phyloP scores from a whole-genome alignment of 2,329 filamentous ascomycete genomes.

The Reticulascus tulasneorum region DNA sequence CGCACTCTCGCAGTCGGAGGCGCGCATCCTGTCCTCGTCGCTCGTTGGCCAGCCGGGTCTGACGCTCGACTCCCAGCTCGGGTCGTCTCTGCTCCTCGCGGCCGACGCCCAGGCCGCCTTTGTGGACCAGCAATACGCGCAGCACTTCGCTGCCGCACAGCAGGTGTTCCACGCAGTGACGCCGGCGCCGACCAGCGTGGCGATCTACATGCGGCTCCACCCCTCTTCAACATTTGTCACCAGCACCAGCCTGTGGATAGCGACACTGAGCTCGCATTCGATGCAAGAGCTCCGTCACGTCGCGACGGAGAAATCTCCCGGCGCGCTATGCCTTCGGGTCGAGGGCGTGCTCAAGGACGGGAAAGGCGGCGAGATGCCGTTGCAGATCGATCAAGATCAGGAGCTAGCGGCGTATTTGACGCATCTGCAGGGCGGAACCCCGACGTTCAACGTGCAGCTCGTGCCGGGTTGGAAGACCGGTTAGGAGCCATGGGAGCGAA shows the following conservation, averaged over 20 bases:
- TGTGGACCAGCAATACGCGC: slow-evolving; percentile 26
- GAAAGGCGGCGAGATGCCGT: slow-evolving; percentile 56
- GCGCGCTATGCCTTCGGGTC: slow-evolving; percentile 54
- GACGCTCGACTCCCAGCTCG: slow-evolving; percentile 30
- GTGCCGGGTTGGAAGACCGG: slow-evolving; percentile 17
- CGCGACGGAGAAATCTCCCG: slow-evolving; percentile 58
- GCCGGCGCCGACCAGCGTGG: slow-evolving; percentile 32
- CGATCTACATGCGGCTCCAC: slow-evolving; percentile 68
- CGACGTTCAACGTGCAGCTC: slow-evolving; percentile 40
- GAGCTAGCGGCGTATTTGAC: slow-evolving; percentile 70
- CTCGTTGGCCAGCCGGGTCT: slow-evolving; percentile 14
- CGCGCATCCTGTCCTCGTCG: slow-evolving; percentile 6
- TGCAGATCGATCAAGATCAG: slow-evolving; percentile 65
- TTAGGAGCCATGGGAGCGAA: too few species aligned
- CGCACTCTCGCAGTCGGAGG: slow-evolving; percentile 5
- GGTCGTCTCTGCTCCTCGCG: slow-evolving; percentile 33
- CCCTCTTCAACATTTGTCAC: slow-evolving; percentile 54
- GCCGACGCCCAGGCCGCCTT: slow-evolving; percentile 33
- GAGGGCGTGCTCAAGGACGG: slow-evolving; percentile 63
- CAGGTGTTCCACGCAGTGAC: slow-evolving; percentile 17
- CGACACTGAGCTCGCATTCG: slow-evolving; percentile 54
- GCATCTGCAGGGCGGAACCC: slow-evolving; percentile 49
- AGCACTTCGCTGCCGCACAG: slow-evolving; percentile 21
- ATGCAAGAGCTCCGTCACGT: slow-evolving; percentile 60
- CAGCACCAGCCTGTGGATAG: slow-evolving; percentile 59